A percentile compares a stretch with the other conserved stretches of the same genome.
Evolutionary conservation across 495 filamentous ascomycete species (phyloP).

Genomic region (Daldinia bambusicola): DNA sequence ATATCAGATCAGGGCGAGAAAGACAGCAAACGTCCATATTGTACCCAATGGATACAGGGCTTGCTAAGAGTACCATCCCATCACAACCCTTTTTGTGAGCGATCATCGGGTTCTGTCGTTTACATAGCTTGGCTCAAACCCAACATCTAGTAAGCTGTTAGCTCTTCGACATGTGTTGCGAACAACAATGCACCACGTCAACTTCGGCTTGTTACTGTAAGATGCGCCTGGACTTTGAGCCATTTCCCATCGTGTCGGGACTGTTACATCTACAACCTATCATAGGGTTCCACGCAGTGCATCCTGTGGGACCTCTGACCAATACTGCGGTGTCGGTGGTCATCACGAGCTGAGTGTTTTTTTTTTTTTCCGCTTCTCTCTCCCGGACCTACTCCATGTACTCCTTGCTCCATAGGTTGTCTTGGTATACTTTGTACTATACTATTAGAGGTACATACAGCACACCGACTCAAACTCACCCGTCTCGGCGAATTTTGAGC

Average conservation of each 20-base stretch:
- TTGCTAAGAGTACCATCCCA: no score
- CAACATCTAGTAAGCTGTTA: conserved; percentile 3
- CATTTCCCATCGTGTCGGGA: conserved; percentile 5
- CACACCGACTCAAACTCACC: conserved; percentile 29
- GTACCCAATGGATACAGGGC: no score
- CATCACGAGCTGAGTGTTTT: conserved; percentile 10
- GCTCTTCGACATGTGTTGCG: conserved; percentile 36
- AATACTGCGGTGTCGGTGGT: conserved; percentile 9
- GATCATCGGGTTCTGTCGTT: no score
- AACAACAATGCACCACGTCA: conserved; percentile 38
- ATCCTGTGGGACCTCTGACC: conserved; percentile 18
- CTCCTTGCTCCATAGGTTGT: conserved; percentile 14
- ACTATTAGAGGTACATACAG: no score
- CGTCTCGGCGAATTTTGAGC: conserved; percentile 13
- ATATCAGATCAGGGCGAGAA: conserved; percentile 10
- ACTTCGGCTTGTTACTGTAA: conserved; percentile 10
- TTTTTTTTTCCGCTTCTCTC: conserved; percentile 13
- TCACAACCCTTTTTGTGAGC: no score
- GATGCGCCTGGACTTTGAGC: conserved; percentile 1
- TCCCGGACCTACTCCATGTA: neutral
- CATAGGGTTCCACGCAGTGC: conserved; percentile 30
- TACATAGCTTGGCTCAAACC: no score
- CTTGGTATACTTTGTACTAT: neutral
- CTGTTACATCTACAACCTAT: conserved; percentile 26
- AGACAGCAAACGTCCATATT: no score